Evolutionary conservation across 2,329 filamentous ascomycete genomes (phyloP).

Genomic region (Xylaria sp.): DNA sequence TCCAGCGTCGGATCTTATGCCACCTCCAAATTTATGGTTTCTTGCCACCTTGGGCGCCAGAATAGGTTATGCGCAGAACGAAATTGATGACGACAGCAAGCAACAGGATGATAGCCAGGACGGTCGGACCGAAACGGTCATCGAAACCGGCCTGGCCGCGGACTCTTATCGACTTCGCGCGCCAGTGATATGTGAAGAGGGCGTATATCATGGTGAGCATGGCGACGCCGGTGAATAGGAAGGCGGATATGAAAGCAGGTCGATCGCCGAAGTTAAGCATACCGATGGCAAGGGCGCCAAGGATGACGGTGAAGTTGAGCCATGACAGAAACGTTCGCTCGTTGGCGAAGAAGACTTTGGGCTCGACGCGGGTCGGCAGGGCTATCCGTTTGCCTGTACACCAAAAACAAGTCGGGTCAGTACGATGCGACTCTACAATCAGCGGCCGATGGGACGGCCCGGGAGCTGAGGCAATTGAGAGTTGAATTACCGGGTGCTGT

Average conservation of each 20-base stretch:
- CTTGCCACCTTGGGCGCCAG: conserved; percentile 33
- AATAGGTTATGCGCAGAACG: conserved; percentile 64
- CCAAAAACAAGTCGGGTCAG: conserved; percentile 1
- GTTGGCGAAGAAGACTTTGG: conserved; percentile 99
- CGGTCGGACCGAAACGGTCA: conserved; percentile 87
- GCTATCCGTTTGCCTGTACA: conserved; percentile 89
- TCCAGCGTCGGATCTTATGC: background rate
- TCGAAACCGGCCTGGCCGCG: conserved; percentile 94
- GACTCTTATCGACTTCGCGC: conserved; percentile 84
- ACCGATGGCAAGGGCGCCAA: conserved; percentile 91
- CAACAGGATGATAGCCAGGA: conserved; percentile 79
- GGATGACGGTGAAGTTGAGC: conserved; percentile 99
- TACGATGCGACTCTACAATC: background rate
- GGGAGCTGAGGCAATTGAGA: background rate
- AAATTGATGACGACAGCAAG: conserved; percentile 96
- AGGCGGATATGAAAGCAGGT: conserved; percentile 88
- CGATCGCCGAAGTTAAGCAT: conserved; percentile 97
- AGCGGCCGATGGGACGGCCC: background rate
- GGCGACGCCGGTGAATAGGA: conserved; percentile 87
- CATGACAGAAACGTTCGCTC: conserved; percentile 98
- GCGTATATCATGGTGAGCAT: conserved; percentile 96
- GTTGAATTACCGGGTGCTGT: conserved; percentile 69
- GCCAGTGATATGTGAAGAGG: conserved; percentile 92
- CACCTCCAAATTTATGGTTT: conserved; percentile 23
- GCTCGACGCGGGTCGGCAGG: conserved; percentile 94